These are phyloP conservation scores for Phytopythium mirpurense DNA, from an alignment of 352 stramenopile genomes.

Conservation along the genomic window DNA sequence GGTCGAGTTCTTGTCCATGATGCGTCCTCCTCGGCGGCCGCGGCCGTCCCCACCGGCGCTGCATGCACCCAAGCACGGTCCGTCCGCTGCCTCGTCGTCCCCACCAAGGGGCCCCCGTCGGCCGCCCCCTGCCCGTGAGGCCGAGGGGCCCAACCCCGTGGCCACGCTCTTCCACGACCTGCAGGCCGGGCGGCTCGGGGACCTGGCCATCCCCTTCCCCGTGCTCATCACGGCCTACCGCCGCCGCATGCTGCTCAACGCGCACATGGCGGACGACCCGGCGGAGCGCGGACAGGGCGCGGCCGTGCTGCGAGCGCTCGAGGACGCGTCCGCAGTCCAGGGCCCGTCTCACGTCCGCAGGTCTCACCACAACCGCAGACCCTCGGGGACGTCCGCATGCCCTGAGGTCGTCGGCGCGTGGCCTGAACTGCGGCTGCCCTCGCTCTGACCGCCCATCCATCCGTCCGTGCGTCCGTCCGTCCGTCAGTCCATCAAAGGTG, in stretches of 20 bases:
- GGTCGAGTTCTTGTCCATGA: constrained; percentile 62
- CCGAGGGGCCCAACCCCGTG: constrained; percentile 41
- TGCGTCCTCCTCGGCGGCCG: constrained; percentile 47
- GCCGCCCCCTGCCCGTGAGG: no score
- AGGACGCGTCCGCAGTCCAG: no score
- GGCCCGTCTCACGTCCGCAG: no score
- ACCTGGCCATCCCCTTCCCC: constrained; percentile 68
- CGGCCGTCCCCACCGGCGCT: constrained; percentile 24
- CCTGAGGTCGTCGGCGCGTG: no score
- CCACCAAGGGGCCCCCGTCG: no score
- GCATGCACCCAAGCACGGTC: constrained; percentile 38
- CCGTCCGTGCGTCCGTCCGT: not conserved
- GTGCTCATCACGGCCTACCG: constrained; percentile 78
- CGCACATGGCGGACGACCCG: constrained; percentile 72
- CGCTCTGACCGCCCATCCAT: not conserved
- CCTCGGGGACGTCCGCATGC: no score
- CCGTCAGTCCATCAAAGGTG: not conserved
- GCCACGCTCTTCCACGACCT: constrained; percentile 77
- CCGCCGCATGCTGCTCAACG: constrained; percentile 74
- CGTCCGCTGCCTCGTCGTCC: not conserved
- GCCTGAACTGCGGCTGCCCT: not conserved
- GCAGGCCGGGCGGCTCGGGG: constrained; percentile 68
- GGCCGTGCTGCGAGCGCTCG: constrained; percentile 61
- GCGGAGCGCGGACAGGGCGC: constrained; percentile 30
- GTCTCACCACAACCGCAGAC: no score